A percentile compares a stretch with the other conserved stretches of the same genome.
Evolutionary conservation across 148 eudicot species (phyloP).

Genomic region (Silene conica): DNA sequence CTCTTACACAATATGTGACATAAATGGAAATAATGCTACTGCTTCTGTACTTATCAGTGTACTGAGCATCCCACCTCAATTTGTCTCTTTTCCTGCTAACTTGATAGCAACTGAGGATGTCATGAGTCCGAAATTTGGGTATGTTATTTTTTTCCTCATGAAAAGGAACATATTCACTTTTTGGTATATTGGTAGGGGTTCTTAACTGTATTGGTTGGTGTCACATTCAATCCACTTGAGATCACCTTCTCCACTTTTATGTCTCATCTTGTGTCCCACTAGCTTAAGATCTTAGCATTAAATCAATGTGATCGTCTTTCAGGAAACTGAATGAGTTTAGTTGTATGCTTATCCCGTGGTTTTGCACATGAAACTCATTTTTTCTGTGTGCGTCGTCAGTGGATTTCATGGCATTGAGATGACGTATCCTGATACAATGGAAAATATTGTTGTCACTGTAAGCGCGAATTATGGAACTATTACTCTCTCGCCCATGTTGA

Average conservation of each 20-base stretch:
- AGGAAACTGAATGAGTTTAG: not conserved
- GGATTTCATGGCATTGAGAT: conserved; percentile 72
- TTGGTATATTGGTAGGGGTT: not conserved
- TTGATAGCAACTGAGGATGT: too few relatives aligned
- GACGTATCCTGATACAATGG: conserved; percentile 53
- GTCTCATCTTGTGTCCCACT: too few relatives aligned
- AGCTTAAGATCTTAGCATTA: too few relatives aligned
- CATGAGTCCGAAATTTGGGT: conserved; percentile 75
- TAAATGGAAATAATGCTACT: conserved; percentile 58
- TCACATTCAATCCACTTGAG: too few relatives aligned
- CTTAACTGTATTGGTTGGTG: not conserved
- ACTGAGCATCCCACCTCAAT: too few relatives aligned
- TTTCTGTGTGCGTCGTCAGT: conserved; percentile 39
- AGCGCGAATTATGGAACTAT: conserved; percentile 53
- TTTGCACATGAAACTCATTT: conserved; percentile 9
- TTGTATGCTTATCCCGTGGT: not conserved
- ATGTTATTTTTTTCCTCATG: conserved; percentile 12
- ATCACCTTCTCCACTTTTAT: too few relatives aligned
- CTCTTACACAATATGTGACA: conserved; percentile 51
- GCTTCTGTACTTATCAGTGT: conserved; percentile 51
- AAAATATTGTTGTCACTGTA: conserved; percentile 58
- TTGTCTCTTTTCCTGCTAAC: too few relatives aligned
- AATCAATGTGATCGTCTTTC: not conserved
- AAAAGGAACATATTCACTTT: too few relatives aligned
- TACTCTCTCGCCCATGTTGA: conserved; percentile 59